Conservation (phyloP, 2,329 filamentous ascomycete species). For the Lomentospora prolificans region DNA sequence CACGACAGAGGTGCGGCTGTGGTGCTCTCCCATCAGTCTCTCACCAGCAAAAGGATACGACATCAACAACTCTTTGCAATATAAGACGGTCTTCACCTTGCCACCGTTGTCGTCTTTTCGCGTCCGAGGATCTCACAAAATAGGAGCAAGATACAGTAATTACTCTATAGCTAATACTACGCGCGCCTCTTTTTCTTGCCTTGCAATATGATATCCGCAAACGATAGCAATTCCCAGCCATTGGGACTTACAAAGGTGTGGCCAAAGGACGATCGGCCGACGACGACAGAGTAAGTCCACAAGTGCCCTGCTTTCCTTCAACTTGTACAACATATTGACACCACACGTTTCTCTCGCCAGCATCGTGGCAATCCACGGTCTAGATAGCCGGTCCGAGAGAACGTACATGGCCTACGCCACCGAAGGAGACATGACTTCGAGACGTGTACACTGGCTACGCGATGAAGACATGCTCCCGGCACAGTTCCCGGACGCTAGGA, state of each 20-base stretch:
- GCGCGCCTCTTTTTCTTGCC: no score
- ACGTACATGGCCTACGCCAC: neutral
- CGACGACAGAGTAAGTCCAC: neutral
- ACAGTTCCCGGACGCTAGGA: neutral
- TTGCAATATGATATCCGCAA: neutral
- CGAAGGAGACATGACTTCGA: neutral
- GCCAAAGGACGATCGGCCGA: neutral
- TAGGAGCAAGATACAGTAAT: no score
- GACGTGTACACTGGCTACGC: neutral
- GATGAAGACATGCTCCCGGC: neutral
- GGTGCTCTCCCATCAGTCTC: no score
- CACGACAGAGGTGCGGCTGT: no score
- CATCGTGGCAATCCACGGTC: neutral
- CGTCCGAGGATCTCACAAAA: no score
- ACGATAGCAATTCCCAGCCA: neutral
- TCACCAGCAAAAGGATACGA: no score
- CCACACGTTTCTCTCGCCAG: neutral
- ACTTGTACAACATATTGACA: neutral
- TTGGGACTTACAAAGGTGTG: neutral
- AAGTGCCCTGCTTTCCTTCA: neutral
- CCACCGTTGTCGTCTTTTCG: no score
- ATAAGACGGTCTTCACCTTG: no score
- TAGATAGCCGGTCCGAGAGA: neutral
- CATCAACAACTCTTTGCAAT: no score
- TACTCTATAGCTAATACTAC: no score